phyloP scores from a whole-genome alignment of 192 early-diverging fungal species.

The Backusella westeae region DNA sequence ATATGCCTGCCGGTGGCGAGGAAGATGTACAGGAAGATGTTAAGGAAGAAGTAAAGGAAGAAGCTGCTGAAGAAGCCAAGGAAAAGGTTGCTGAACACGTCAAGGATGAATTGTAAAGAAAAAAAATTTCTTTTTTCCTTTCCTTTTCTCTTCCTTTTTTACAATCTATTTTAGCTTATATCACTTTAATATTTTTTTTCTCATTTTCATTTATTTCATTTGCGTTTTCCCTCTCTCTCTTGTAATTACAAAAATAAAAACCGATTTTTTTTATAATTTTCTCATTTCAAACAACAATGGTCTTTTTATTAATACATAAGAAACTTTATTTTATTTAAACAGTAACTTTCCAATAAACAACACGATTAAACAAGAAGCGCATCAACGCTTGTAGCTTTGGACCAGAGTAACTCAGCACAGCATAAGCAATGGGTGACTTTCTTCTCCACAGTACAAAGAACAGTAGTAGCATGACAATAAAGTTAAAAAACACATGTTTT shows the following conservation, averaged over 20 bases:
- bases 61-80: constrained; percentile 10
- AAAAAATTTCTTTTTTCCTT: not conserved
- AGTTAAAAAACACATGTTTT: constrained; percentile 23
- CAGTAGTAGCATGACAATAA: constrained; percentile 21
- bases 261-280: not conserved
- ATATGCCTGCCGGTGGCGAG: constrained; percentile 2
- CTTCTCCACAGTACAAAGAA: constrained; percentile 23
- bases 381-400: constrained; percentile 15
- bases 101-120: constrained; percentile 39
- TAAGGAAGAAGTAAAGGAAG: not conserved
- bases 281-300: not conserved
- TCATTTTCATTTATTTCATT: constrained; percentile 12
- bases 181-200: not conserved
- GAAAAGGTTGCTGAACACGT: constrained; percentile 15
- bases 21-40: not conserved
- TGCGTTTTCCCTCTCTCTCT: not conserved
- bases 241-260: constrained; percentile 3
- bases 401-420: constrained; percentile 13
- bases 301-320: not conserved
- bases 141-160: not conserved
- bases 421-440: constrained; percentile 31
- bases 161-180: not conserved
- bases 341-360: constrained; percentile 18
- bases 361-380: not conserved
- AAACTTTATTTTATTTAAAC: constrained; percentile 16